Evolutionary conservation across 2,329 filamentous ascomycete genomes (phyloP).

Genomic region (Cordyceps javanica): DNA sequence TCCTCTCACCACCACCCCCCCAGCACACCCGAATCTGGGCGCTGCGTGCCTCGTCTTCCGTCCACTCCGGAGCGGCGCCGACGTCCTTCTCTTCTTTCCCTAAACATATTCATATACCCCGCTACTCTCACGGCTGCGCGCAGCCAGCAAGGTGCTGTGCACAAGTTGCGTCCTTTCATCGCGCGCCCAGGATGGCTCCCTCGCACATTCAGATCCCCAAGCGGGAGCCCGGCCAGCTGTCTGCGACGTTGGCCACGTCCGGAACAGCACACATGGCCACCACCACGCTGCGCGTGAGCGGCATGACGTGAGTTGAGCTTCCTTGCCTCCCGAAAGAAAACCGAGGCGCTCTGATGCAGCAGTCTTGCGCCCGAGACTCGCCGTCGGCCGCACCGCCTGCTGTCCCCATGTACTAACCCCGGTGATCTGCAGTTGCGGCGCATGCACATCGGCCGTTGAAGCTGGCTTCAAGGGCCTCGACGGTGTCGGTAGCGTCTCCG

Average conservation of each 20-base stretch:
- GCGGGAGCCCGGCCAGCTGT: conserved; percentile 26
- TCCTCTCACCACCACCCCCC: too few relatives aligned
- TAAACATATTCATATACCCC: not conserved
- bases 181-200: conserved; percentile 41
- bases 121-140: not conserved
- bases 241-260: conserved; percentile 14
- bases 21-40: not conserved
- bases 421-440: conserved; percentile 66
- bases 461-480: conserved; percentile 76
- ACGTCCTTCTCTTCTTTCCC: not conserved
- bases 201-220: conserved; percentile 41
- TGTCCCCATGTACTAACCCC: conserved; percentile 21
- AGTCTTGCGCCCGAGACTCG: not conserved
- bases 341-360: not conserved
- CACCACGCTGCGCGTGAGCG: conserved; percentile 83
- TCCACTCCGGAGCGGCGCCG: not conserved
- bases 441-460: conserved; percentile 94
- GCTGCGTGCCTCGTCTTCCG: not conserved
- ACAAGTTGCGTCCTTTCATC: not conserved
- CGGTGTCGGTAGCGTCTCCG: conserved; percentile 79
- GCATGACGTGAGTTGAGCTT: conserved; percentile 62
- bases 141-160: conserved; percentile 6
- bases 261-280: conserved; percentile 64
- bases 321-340: not conserved
- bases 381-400: too few relatives aligned